A percentile compares a stretch with the other conserved stretches of the same genome.
Conservation (phyloP, 1,284 basidiomycete species). For the Sporisorium exsertum region DNA sequence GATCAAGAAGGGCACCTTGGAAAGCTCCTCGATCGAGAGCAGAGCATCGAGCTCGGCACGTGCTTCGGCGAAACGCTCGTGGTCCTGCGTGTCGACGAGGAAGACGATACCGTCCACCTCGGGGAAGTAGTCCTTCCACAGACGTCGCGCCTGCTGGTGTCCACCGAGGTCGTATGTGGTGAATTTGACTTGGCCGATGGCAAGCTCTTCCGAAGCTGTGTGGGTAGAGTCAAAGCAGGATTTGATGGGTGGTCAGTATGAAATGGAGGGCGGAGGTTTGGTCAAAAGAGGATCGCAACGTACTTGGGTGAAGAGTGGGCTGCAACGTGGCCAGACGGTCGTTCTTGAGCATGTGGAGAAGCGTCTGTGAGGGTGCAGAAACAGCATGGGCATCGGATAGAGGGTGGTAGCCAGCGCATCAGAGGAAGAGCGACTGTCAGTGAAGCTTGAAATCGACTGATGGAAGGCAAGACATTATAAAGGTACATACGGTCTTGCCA, state of each 20-base stretch:
- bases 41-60: constrained; percentile 97
- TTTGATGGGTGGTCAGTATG: not conserved
- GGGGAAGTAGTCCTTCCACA: constrained; percentile 99
- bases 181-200: constrained; percentile 98
- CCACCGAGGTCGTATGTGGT: constrained; percentile 98
- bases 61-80: constrained; percentile 93
- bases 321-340: constrained; percentile 97
- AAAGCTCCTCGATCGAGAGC: constrained; percentile 82
- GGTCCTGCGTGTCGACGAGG: constrained; percentile 96
- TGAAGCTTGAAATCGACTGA: not conserved
- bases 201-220: constrained; percentile 95
- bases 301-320: constrained; percentile 99
- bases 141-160: constrained; percentile 95
- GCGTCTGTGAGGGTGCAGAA: constrained; percentile 76
- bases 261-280: constrained; percentile 27
- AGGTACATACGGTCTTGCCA: constrained; percentile 88
- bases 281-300: constrained; percentile 52
- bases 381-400: too few relatives aligned
- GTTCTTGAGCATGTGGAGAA: constrained; percentile 99
- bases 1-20: constrained; percentile 97
- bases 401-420: not conserved
- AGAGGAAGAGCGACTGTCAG: not conserved
- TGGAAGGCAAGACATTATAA: not conserved
- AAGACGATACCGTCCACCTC: constrained; percentile 99
- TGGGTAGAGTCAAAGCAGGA: not conserved